Evolutionary conservation across 805 yeast genomes (phyloP).

Genomic region (Candida tallmaniae): DNA sequence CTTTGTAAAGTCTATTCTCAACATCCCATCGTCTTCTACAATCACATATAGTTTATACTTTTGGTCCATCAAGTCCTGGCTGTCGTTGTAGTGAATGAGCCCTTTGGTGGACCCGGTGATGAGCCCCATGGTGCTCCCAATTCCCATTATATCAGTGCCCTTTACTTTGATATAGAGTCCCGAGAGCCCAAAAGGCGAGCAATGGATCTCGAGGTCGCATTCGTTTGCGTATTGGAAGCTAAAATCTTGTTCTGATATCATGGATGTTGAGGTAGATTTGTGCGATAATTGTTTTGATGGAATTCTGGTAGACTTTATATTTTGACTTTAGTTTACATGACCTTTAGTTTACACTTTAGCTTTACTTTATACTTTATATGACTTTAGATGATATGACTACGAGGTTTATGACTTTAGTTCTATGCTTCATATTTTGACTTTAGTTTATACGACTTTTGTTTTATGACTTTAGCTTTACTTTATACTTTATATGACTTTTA

Average conservation of each 20-base stretch:
- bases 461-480: too few species aligned
- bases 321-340: too few species aligned
- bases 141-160: slow-evolving; percentile 48
- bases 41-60: slow-evolving; percentile 48
- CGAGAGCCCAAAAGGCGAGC: slow-evolving; percentile 53
- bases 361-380: too few species aligned
- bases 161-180: slow-evolving; percentile 46
- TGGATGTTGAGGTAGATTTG: too few species aligned
- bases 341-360: too few species aligned
- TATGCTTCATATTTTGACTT: too few species aligned
- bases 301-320: too few species aligned
- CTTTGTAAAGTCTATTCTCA: slow-evolving; percentile 50
- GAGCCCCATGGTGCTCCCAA: slow-evolving; percentile 54
- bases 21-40: slow-evolving; percentile 41
- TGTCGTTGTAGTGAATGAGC: slow-evolving; percentile 43
- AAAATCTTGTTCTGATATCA: slow-evolving; percentile 10
- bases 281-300: too few species aligned
- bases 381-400: too few species aligned
- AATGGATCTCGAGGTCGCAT: slow-evolving; percentile 51
- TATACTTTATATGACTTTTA: too few species aligned
- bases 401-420: too few species aligned
- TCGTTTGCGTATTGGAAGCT: slow-evolving; percentile 43
- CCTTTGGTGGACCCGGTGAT: slow-evolving; percentile 51
- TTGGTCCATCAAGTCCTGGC: slow-evolving; percentile 41
- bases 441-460: too few species aligned